phyloP scores from a whole-genome alignment of 495 filamentous ascomycete species.

The Podospora pseudocomata region DNA sequence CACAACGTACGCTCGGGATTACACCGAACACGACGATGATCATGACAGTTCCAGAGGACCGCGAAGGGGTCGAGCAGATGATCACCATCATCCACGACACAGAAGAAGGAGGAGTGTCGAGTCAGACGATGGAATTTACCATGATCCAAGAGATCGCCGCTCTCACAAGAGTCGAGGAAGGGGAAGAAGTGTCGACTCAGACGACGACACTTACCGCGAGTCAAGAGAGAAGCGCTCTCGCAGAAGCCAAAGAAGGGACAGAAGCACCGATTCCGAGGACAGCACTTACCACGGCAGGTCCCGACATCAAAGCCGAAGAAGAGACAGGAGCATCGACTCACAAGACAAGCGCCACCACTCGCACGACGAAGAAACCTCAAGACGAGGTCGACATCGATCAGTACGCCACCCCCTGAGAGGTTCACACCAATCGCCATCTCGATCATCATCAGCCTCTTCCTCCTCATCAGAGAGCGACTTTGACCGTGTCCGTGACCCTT shows the following conservation, averaged over 20 bases:
- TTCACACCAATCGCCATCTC: not conserved
- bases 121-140: slow-evolving; percentile 6
- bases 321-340: slow-evolving; percentile 7
- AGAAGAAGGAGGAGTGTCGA: slow-evolving; percentile 1
- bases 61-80: not conserved
- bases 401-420: slow-evolving; percentile 4
- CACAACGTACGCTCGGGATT: not conserved
- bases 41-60: not conserved
- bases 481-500: slow-evolving; percentile 1
- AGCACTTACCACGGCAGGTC: not conserved
- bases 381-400: not conserved
- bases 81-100: not conserved
- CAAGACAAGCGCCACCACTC: not conserved
- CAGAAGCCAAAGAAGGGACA: slow-evolving; percentile 2
- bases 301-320: not conserved
- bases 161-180: slow-evolving; percentile 11
- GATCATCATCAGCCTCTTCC: slow-evolving; percentile 5
- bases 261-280: not conserved
- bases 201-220: not conserved
- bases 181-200: not conserved
- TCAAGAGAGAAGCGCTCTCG: not conserved
- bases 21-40: not conserved
- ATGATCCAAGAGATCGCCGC: slow-evolving; percentile 18
- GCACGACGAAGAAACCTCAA: not conserved
- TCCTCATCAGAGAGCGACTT: slow-evolving; percentile 1